A percentile compares a stretch with the other conserved stretches of the same genome.
phyloP scores from a whole-genome alignment of 352 stramenopile genomes.

The Globisporangium middletonii region DNA sequence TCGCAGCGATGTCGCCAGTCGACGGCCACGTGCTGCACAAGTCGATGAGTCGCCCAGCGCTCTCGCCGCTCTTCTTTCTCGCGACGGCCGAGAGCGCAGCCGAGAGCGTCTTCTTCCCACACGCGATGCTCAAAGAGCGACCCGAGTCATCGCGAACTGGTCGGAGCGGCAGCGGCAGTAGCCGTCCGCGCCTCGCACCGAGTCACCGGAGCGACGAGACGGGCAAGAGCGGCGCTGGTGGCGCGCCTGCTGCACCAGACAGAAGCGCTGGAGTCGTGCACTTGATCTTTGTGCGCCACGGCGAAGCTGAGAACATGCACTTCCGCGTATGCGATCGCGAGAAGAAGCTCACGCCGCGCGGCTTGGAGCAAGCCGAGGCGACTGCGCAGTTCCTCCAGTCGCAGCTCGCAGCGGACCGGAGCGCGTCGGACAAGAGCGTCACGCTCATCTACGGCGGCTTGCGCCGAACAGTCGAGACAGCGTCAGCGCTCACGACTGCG shows the following conservation, averaged over 20 bases:
- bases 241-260: constrained; percentile 6
- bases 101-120: constrained; percentile 61
- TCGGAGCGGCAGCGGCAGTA: constrained; percentile 5
- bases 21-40: constrained; percentile 42
- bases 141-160: neutral
- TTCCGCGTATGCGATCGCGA: constrained; percentile 69
- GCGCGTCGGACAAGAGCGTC: constrained; percentile 31
- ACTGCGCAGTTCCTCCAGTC: constrained; percentile 44
- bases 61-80: constrained; percentile 46
- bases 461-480: constrained; percentile 63
- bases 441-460: constrained; percentile 64
- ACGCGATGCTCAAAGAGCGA: constrained; percentile 16
- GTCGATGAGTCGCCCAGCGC: constrained; percentile 32
- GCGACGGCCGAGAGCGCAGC: constrained; percentile 36
- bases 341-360: constrained; percentile 59
- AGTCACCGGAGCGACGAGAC: constrained; percentile 4
- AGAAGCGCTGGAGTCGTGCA: constrained; percentile 37
- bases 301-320: constrained; percentile 80
- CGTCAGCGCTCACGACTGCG: constrained; percentile 36
- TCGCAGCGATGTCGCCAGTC: constrained; percentile 39
- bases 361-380: constrained; percentile 47
- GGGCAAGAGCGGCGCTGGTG: neutral
- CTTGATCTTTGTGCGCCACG: constrained; percentile 69
- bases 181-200: neutral
- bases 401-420: constrained; percentile 27